Base-by-base conservation (phyloP, 2,329 filamentous ascomycete species). In the Claviceps pusilla region DNA sequence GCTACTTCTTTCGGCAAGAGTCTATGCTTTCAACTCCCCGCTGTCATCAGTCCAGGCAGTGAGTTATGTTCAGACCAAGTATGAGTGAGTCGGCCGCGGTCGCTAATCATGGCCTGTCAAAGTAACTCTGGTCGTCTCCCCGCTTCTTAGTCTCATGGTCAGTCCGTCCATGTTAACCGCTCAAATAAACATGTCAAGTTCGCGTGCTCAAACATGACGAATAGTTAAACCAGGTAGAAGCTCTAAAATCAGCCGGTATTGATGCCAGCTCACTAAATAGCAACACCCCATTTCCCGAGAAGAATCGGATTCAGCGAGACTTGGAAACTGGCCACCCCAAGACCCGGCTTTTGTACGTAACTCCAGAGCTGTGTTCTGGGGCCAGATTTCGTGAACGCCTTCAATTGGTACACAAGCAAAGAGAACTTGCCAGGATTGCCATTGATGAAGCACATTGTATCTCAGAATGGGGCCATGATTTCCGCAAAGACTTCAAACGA, bases 391-490 rank as follows among this genome's bases (percentile, higher is more conserved):
- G 90, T 43, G 79, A 82, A 57, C 80, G 83, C 50, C 73, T 96
- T 9, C 77, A 79, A 57, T 73, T 86, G 4, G 84, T 96, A 14
- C 74, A 96, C 64, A 73, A 81, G 56, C 89, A 96, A 66, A 79
- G 80, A 55, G 88, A 96, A 69, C 78, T 97, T n/a, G 84, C 86
- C 10, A 82, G 91, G 14, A 81, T 97, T 58, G 91, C 87, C 50
- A 83, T 97, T 55, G 91, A 97, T 64, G 91, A 97, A 71, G 91
- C 91, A 2, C 91, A 97, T 68, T 97, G 91, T 67, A 95, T 97
- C 61, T 95, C 88, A 29, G 90, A 96, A 82, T 96, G 91, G 91
- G 91, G 91, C 1, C 90, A 97, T 66, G 91, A 97, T 68, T 97
- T 97, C 66, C 85, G 91, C n/a, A 87, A 84, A 41, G 87, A 89